Base-by-base conservation (phyloP, 768 basidiomycete genomes). In the Lentinula detonsa region DNA sequence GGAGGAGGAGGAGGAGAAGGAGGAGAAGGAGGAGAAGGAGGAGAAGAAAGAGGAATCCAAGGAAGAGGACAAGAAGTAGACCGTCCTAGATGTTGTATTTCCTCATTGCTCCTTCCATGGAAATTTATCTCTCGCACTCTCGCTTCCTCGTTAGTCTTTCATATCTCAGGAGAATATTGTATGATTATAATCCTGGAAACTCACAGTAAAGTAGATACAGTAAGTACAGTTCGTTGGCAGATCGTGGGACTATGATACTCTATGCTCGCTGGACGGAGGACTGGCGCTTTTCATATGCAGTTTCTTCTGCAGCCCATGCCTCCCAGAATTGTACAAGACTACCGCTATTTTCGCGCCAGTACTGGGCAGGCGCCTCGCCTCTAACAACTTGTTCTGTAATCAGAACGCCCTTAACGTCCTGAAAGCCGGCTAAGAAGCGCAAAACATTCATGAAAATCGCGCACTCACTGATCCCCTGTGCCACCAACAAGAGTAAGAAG, bases 371-470 rank as follows among this genome's bases (percentile, higher is more conserved):
- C 15, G 77, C 75, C 57, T 83, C 76, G 0, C 87, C 87, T 49
- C 80, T 81, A 7, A 90, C 91, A 4, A 87, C 86, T 11, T 79
- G 81, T 59, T 84, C 85, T 21, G 86, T 86, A 55, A 97, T 84
- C 49, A 95, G 83, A n/a, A 94, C 88, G 72, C 93, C 86, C 51
- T 87, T 81, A 35, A 93, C 83, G 58, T 87, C 82, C 89, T 94
- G 37, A 31, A 35, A 21, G 49, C 8, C 4, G 48, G 56, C 48
- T 31, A 11, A 53, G 56, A 46, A n/a, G 21, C n/a, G 21, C 2
- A 48, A 23, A 10, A 34, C 67, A 33, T 51, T 28, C 23, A 35
- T n/a, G 33, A 13, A 61, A 33, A 53, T 28, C 10, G 13, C 34
- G 34, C 33, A 34, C 86, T 70, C 70, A 89, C 88, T 66, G 88